Evolutionary conservation across 805 yeast genomes (phyloP).

Genomic region (Priceomyces medius): DNA sequence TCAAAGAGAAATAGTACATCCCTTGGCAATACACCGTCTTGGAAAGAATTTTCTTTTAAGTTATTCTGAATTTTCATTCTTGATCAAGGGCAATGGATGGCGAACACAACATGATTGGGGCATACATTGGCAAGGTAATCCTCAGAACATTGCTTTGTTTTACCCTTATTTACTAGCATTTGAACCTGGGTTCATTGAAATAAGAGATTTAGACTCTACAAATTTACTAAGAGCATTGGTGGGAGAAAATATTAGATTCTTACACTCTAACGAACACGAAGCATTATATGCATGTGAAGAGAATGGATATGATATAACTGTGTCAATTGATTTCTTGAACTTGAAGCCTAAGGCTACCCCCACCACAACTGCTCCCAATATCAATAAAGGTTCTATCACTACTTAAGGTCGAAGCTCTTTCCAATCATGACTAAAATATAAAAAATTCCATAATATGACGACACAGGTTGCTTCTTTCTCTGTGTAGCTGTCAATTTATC

Average conservation of each 20-base stretch:
- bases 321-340: constrained; percentile 86
- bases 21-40: constrained; percentile 86
- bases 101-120: constrained; percentile 91
- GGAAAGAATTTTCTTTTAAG: constrained; percentile 85
- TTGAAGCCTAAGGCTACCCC: constrained; percentile 39
- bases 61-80: constrained; percentile 91
- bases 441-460: no score
- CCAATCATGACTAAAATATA: no score
- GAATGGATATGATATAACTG: constrained; percentile 87
- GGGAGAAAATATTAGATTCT: constrained; percentile 86
- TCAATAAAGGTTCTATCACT: no score
- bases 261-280: constrained; percentile 90
- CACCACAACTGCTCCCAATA: no score
- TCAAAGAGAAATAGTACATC: constrained; percentile 73
- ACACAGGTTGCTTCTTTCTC: no score
- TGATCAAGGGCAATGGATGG: constrained; percentile 96
- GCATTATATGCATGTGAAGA: constrained; percentile 91
- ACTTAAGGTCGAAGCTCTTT: no score
- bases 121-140: constrained; percentile 95
- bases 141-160: constrained; percentile 88
- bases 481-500: no score
- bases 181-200: constrained; percentile 87
- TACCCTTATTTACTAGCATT: constrained; percentile 92
- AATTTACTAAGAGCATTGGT: constrained; percentile 83
- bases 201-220: constrained; percentile 85